Evolutionary conservation across 179 eudicot genomes (phyloP), one percentile per base, ranked within the genome.

Genomic region (Heliamphora ciliata): DNA sequence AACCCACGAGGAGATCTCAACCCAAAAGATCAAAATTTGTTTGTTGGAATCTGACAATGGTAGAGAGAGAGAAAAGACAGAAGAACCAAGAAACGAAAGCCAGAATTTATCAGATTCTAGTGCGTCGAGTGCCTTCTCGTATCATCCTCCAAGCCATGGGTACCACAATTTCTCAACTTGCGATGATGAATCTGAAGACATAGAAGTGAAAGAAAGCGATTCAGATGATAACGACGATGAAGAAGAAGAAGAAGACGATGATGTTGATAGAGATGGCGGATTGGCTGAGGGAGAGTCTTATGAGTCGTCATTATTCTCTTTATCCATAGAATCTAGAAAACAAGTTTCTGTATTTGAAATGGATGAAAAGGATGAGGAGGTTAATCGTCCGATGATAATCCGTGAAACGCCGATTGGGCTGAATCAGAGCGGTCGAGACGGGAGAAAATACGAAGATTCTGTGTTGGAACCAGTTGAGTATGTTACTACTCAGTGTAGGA

Each of bases 101-200:
- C 67, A 79, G n/a, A 48, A 81, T 8, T 68, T 79, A 31, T 87
- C 91, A 44, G 89, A 85, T 48, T 81, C 74, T 48, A 85, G 81
- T 67, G 24, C 52, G n/a, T 85, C 84, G 21, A 87, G 90, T 80
- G 70, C 80, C 73, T 81, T 81, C 31, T 80, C 91, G 24, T 21
- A 21, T 46, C 86, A 84, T 83, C 92, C 92, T 74, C 88, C 86
- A 6, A 90, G 84, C 80, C 81, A 89, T 52, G 69, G 91, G 64
- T 84, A 86, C 83, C 79, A 80, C 31, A 87, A 89, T 56, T 90
- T 76, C 81, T 76, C 84, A 80, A 84, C 76, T 76, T 50, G 86
- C 77, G 76, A 68, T 65, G 85, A 76, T 54, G 77, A 83, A 74
- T 65, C 61, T 66, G 90, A 86, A 82, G 86, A 90, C 46, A 87